phyloP scores from a whole-genome alignment of 345 rosid genomes.

The Hibiscus mutabilis region DNA sequence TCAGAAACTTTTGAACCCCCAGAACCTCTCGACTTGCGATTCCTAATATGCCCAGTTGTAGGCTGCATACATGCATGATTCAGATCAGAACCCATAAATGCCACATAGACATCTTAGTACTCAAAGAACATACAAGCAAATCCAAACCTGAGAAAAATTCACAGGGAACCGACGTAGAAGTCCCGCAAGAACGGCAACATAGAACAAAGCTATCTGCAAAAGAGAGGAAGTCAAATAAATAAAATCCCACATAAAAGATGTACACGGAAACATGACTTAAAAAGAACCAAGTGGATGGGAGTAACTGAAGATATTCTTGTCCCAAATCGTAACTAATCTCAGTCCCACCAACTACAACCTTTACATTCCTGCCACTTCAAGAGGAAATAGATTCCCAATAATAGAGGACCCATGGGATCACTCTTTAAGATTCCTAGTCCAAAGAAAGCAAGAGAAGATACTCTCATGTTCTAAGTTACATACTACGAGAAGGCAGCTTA shows the following conservation, averaged over 20 bases:
- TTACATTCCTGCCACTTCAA: neutral
- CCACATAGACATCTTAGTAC: too few relatives aligned
- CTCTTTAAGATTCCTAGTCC: neutral
- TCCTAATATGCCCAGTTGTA: too few relatives aligned
- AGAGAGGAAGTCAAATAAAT: slow-evolving; percentile 10
- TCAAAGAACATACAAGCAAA: neutral
- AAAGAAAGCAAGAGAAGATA: neutral
- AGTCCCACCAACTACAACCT: neutral
- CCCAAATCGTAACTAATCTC: neutral
- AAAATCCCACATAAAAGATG: neutral
- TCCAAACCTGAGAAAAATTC: slow-evolving; percentile 68
- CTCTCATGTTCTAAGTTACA: neutral
- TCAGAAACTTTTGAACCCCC: slow-evolving; percentile 39
- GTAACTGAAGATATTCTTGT: neutral
- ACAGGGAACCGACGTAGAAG: slow-evolving; percentile 75
- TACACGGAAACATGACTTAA: neutral
- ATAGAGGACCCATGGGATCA: neutral
- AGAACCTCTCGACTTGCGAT: too few relatives aligned
- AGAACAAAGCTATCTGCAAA: slow-evolving; percentile 72
- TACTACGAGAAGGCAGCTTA: neutral
- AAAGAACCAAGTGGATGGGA: too few relatives aligned
- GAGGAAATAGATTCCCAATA: neutral
- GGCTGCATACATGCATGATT: too few relatives aligned
- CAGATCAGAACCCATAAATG: too few relatives aligned
- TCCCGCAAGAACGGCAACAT: slow-evolving; percentile 73